Conservation (phyloP, 2,329 filamentous ascomycete genomes). For the Verticillium alfalfae region DNA sequence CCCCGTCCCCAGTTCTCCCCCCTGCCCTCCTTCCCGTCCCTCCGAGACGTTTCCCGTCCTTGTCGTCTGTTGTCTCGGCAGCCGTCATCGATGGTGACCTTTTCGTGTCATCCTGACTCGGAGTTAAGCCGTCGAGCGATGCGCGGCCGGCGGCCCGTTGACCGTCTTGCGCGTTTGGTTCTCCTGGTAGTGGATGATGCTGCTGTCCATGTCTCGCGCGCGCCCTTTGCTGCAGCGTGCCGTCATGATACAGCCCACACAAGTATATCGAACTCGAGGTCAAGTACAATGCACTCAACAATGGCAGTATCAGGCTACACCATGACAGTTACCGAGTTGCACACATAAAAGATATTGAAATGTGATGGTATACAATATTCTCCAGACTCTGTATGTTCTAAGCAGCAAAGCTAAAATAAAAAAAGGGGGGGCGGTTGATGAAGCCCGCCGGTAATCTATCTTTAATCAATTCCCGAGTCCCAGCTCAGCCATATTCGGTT, state of each 20-base stretch:
- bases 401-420: background rate
- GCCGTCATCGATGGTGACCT: background rate
- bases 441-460: slow-evolving; percentile 11
- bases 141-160: background rate
- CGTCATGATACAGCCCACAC: too few relatives aligned
- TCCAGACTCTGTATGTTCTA: background rate
- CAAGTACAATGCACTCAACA: background rate
- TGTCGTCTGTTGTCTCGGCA: background rate
- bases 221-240: too few relatives aligned
- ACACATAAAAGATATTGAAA: background rate
- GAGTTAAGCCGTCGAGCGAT: background rate
- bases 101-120: background rate
- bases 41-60: background rate
- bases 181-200: background rate
- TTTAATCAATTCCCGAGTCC: slow-evolving; percentile 7
- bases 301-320: too few relatives aligned
- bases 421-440: slow-evolving; percentile 3
- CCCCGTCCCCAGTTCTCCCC: too few relatives aligned
- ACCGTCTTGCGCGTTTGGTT: background rate
- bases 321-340: background rate
- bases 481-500: slow-evolving; percentile 5
- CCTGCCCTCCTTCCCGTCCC: too few relatives aligned
- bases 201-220: background rate
- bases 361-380: slow-evolving; percentile 6
- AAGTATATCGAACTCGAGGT: background rate